Evolutionary conservation across 352 stramenopile species (phyloP).

Genomic region (Globisporangium irregulare): DNA sequence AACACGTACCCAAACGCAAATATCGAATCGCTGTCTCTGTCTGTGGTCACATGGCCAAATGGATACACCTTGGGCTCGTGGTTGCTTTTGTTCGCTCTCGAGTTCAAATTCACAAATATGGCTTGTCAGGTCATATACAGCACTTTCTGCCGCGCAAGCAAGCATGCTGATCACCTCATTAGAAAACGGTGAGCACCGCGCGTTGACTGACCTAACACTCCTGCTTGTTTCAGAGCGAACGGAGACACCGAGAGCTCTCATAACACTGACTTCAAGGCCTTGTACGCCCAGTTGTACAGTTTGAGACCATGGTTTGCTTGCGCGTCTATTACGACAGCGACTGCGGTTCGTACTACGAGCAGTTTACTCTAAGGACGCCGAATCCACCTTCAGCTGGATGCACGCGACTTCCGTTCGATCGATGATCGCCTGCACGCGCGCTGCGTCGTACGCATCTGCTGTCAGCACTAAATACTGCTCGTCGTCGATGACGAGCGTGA

Average conservation of each 20-base stretch:
- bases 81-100: no score
- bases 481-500: conserved; percentile 32
- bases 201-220: no score
- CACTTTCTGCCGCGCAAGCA: no score
- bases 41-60: neutral
- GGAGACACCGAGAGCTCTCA: no score
- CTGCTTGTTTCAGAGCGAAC: no score
- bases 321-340: conserved; percentile 1
- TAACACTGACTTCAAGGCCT: no score
- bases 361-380: conserved; percentile 10
- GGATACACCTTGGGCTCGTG: neutral
- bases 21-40: no score
- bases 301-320: neutral
- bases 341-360: neutral
- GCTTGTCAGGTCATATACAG: no score
- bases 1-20: no score
- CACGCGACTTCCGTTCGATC: conserved; percentile 63
- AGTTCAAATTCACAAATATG: no score
- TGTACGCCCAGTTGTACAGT: neutral
- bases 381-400: conserved; percentile 67
- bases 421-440: conserved; percentile 53
- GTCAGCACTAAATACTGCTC: conserved; percentile 60
- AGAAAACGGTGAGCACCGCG: no score
- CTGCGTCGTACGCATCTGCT: conserved; percentile 28
- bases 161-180: no score